Base-by-base conservation (phyloP, 768 basidiomycete genomes). In the Rickenella mellea region DNA sequence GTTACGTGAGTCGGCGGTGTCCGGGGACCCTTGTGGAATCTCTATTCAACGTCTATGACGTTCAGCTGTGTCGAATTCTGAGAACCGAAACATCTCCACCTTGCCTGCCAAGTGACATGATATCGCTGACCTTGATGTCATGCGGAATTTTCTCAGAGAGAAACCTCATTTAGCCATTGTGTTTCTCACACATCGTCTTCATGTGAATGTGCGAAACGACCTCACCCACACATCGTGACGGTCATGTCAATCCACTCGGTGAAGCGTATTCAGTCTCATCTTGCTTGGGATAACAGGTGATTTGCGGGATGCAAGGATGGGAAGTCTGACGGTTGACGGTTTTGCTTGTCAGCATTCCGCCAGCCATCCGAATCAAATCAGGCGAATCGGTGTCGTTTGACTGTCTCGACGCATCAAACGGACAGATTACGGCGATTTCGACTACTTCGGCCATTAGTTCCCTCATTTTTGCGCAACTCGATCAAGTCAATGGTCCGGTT, bases 391-490 rank as follows among this genome's bases (percentile, higher is more conserved):
- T 80, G 45, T 63, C 65, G 20, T 76, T 79, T 50, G 73, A 76
- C 51, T 80, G 77, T 47, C 64, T 77, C n/a, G 76, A 80, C 52
- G 76, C 69, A 2, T 77, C 76, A 20, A 78, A 78, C 48, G 76
- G 74, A 1, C 76, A 80, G 55, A 63, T 80, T 43, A 70, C 65
- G 1, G 52, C 66, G 20, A 44, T 60, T 4, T 72, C 73, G 5
- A 69, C 66, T 14, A 45, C 55, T 2, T 41, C 44, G 1, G 47
- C 63, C 20, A 50, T 79, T 27, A 47, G 56, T 11, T 53, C 65
- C 2, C 55, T 78, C 45, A 60, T 67, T 5, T 65, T 79, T 49
- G 52, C 68, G 3, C 66, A 66, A 36, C 63, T 75, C 27, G 72
- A 73, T 50, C 76, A 75, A 61, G 76, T 80, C 38, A 76, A 71